phyloP scores from a whole-genome alignment of 2,329 filamentous ascomycete genomes.

The Drechslerella coelobrocha region DNA sequence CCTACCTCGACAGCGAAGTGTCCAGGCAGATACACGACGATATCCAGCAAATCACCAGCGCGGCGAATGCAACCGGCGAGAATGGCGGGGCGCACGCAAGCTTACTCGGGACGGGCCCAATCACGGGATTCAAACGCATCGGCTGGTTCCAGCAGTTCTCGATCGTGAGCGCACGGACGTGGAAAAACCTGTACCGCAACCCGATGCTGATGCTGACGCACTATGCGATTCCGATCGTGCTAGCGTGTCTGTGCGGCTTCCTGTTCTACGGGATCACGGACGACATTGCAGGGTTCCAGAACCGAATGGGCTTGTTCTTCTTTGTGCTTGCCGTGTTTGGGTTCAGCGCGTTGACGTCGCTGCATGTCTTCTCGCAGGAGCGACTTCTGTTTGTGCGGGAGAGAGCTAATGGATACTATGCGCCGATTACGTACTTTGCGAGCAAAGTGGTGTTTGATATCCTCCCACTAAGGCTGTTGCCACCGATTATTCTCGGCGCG shows the following conservation, averaged over 20 bases:
- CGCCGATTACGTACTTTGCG: conserved; percentile 89
- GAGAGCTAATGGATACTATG: conserved; percentile 94
- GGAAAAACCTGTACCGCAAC: conserved; percentile 96
- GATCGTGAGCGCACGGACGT: conserved; percentile 88
- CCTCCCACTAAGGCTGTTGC: conserved; percentile 88
- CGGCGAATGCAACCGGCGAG: conserved; percentile 68
- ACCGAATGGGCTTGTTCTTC: conserved; percentile 94
- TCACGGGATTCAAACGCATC: conserved; percentile 82
- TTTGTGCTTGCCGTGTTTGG: conserved; percentile 95
- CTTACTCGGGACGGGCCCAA: conserved; percentile 64
- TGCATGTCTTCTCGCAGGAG: conserved; percentile 92
- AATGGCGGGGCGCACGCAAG: conserved; percentile 63
- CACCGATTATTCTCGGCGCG: conserved; percentile 90
- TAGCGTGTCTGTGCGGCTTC: conserved; percentile 84
- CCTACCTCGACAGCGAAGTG: conserved; percentile 80
- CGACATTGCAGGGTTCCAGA: conserved; percentile 97
- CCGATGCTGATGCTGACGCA: conserved; percentile 98
- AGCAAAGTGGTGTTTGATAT: conserved; percentile 99
- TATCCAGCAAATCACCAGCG: conserved; percentile 72
- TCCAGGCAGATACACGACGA: conserved; percentile 76
- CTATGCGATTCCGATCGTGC: conserved; percentile 93
- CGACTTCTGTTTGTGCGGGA: conserved; percentile 90
- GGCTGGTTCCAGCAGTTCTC: conserved; percentile 81
- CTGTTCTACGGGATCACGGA: conserved; percentile 96
- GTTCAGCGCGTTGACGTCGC: conserved; percentile 91